Evolutionary conservation across 371 early-diverging fungal genomes (phyloP).

Genomic region (Mucor ambiguus): DNA sequence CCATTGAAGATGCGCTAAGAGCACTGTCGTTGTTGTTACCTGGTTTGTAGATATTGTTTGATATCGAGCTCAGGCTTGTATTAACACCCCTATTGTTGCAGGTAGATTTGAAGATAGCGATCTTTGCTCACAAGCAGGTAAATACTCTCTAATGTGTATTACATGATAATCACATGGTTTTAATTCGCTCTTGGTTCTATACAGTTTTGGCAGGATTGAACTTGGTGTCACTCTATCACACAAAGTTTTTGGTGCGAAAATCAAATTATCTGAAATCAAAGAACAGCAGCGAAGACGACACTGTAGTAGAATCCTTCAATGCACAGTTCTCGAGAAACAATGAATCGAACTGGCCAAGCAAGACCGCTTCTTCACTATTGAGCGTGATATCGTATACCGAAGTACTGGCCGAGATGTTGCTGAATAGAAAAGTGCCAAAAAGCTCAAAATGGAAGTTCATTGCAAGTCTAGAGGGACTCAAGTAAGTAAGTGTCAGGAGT

Average conservation of each 20-base stretch:
- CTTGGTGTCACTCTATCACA: slow-evolving; percentile 24
- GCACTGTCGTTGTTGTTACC: slow-evolving; percentile 28
- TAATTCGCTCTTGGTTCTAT: background rate
- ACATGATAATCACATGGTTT: slow-evolving; percentile 1
- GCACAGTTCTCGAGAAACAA: slow-evolving; percentile 22
- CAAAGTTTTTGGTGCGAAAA: slow-evolving; percentile 19
- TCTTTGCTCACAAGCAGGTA: slow-evolving; percentile 29
- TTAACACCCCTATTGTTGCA: background rate
- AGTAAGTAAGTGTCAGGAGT: slow-evolving; percentile 23
- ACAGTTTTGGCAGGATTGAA: slow-evolving; percentile 27
- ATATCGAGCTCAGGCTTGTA: background rate
- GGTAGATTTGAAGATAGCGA: slow-evolving; percentile 32
- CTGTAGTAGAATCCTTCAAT: slow-evolving; percentile 27
- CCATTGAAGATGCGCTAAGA: slow-evolving; percentile 24
- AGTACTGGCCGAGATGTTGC: slow-evolving; percentile 38
- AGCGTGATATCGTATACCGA: slow-evolving; percentile 45
- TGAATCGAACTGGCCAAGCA: slow-evolving; percentile 4
- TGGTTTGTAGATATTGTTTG: slow-evolving; percentile 6
- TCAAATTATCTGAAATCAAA: background rate
- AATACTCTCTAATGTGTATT: background rate
- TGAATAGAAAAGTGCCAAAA: slow-evolving; percentile 14
- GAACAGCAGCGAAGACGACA: background rate
- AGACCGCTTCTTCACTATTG: slow-evolving; percentile 24
- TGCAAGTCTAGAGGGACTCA: slow-evolving; percentile 38
- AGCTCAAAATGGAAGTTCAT: slow-evolving; percentile 35